Conservation (phyloP, 2,329 filamentous ascomycete genomes). For the Xylogone sp. region DNA sequence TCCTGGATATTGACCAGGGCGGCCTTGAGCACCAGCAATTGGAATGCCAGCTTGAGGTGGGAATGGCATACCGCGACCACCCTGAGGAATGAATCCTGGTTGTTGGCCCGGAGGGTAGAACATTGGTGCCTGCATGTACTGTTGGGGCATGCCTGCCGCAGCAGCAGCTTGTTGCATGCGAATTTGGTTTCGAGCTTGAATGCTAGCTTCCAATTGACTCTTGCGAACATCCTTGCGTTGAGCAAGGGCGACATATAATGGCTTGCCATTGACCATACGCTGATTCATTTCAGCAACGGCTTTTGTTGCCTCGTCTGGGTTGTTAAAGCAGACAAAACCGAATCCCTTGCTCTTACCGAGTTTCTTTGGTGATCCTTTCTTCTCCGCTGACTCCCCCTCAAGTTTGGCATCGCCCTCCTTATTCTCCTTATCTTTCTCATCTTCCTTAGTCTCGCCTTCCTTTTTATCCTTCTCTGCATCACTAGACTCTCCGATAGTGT, state of each 20-base stretch:
- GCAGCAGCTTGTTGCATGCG: conserved; percentile 97
- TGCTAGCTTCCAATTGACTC: conserved; percentile 98
- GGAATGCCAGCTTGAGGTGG: conserved; percentile 57
- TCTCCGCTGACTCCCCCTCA: conserved; percentile 39
- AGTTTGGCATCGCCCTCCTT: conserved; percentile 38
- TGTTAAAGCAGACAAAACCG: conserved; percentile 99
- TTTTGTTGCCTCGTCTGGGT: conserved; percentile 98
- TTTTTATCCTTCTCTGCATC: conserved; percentile 41
- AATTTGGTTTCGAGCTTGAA: conserved; percentile 97
- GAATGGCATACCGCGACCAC: conserved; percentile 64
- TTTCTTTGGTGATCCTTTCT: conserved; percentile 51
- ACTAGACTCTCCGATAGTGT: conserved; percentile 56
- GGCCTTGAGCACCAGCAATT: conserved; percentile 72
- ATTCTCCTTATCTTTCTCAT: conserved; percentile 46
- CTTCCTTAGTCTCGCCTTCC: conserved; percentile 48
- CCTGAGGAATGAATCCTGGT: conserved; percentile 62
- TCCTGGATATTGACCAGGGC: conserved; percentile 80
- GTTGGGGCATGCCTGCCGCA: conserved; percentile 81
- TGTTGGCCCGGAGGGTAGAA: conserved; percentile 86
- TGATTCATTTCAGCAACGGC: conserved; percentile 99
- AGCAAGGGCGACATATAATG: conserved; percentile 93
- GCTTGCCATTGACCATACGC: conserved; percentile 96
- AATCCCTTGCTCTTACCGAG: conserved; percentile 99
- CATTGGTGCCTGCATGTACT: conserved; percentile 85
- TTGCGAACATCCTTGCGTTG: conserved; percentile 99